Evolutionary conservation across 1,284 basidiomycete species (phyloP).

Genomic region (Agroathelia rolfsii): DNA sequence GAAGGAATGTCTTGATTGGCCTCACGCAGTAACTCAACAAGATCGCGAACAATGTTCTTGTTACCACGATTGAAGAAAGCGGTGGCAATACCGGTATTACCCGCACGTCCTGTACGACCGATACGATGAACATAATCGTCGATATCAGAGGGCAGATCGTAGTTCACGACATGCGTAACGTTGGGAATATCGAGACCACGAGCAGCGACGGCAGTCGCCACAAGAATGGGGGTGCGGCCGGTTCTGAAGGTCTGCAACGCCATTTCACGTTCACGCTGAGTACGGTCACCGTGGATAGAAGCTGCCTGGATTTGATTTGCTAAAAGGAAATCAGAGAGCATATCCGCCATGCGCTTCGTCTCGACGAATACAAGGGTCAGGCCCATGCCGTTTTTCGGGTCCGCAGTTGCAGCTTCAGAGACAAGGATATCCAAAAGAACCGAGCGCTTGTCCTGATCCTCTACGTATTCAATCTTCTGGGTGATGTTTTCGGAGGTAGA

Average conservation of each 20-base stretch:
- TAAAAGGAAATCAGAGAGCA: slow-evolving; percentile 94
- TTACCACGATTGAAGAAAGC: slow-evolving; percentile 93
- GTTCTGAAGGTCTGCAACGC: slow-evolving; percentile 94
- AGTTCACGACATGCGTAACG: slow-evolving; percentile 98
- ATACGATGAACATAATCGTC: slow-evolving; percentile 99
- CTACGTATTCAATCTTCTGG: slow-evolving; percentile 97
- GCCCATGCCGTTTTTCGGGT: slow-evolving; percentile 41
- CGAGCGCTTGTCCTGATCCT: slow-evolving; percentile 95
- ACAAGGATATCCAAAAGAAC: slow-evolving; percentile 91
- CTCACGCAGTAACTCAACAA: slow-evolving; percentile 89
- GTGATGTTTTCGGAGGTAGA: slow-evolving; percentile 99
- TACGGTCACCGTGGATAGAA: slow-evolving; percentile 96
- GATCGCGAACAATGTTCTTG: slow-evolving; percentile 85
- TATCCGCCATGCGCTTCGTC: slow-evolving; percentile 99
- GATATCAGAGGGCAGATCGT: slow-evolving; percentile 97
- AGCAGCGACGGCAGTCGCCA: slow-evolving; percentile 96
- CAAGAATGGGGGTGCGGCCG: slow-evolving; percentile 91
- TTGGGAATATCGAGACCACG: slow-evolving; percentile 99
- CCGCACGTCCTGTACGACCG: slow-evolving; percentile 98
- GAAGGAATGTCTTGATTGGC: slow-evolving; percentile 92
- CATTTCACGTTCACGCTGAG: slow-evolving; percentile 94
- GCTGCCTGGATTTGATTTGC: slow-evolving; percentile 81
- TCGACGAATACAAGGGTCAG: slow-evolving; percentile 97
- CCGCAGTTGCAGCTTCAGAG: slow-evolving; percentile 49
- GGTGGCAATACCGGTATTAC: slow-evolving; percentile 93